Base-by-base conservation (phyloP, 2,329 filamentous ascomycete genomes). In the Fusarium compactum region DNA sequence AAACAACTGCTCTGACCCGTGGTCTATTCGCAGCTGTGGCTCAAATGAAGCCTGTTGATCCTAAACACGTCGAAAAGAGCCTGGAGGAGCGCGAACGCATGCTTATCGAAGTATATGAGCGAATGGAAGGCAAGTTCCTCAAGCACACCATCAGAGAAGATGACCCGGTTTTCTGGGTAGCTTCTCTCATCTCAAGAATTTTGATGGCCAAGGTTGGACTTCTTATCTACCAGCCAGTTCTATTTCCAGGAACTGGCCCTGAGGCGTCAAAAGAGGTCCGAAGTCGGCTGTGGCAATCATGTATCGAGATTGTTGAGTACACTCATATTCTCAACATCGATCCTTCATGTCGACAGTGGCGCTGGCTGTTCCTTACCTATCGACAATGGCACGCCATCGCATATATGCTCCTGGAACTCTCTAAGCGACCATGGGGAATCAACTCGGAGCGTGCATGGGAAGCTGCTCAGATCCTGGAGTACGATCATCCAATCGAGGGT, bases 261-360 rank as follows among this genome's bases (percentile, higher is more conserved):
- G 60, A 71, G 8, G 65, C 54, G 3, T 71, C 69, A 6, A 43
- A 47, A 16, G 68, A 69, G 52, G 61, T 71, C 5, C 65, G 69
- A 2, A 66, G 64, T 47, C 65, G 69, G 8, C 22, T 71, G 10
- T 71, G 69, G 69, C 55, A 71, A 29, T 71, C 69, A 8, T 71
- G 68, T n/a, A 71, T 71, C 34, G 69, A 71, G 34, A 71, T 71
- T 18, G 69, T 71, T 20, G 69, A 71, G 38, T 71, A 71, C 43
- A 71, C 48, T 22, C 46, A 71, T 24, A 69, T 71, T 14, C 69
- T 71, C 29, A 71, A 71, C n/a, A 44, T 59, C n/a, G 69, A 71
- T 15, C 60, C 69, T 3, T 43, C 56, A 1, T 71, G 69, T 16
- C 65, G 65, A 2, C 68, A 71, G 38, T 71, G 69, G 69, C 69